Evolutionary conservation across 352 stramenopile species (phyloP).

Genomic region (Globisporangium nunn): DNA sequence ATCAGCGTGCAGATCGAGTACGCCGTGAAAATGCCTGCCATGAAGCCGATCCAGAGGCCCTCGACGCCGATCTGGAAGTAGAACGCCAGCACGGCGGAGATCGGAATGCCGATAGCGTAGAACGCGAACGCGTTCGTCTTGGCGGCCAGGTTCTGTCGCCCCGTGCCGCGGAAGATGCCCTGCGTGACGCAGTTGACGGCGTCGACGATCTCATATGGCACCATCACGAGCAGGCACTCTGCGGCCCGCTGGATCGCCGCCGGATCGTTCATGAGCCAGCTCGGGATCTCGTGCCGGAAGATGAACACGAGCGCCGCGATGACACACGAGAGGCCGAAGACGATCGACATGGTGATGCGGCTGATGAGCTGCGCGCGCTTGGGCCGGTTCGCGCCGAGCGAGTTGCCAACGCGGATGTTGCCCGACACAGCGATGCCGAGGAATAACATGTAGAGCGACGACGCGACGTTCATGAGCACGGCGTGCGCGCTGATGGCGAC

Average conservation of each 20-base stretch:
- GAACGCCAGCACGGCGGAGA: constrained; percentile 55
- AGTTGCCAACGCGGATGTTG: constrained; percentile 74
- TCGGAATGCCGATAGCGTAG: constrained; percentile 65
- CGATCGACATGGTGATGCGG: constrained; percentile 27
- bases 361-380: constrained; percentile 43
- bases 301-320: constrained; percentile 30
- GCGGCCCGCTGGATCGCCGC: constrained; percentile 33
- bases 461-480: constrained; percentile 64
- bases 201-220: constrained; percentile 62
- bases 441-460: constrained; percentile 73
- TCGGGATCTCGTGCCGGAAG: constrained; percentile 33
- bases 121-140: constrained; percentile 66
- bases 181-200: constrained; percentile 59
- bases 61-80: constrained; percentile 33
- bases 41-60: constrained; percentile 79
- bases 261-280: constrained; percentile 30
- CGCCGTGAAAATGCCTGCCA: constrained; percentile 29
- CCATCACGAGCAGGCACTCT: constrained; percentile 44
- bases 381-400: constrained; percentile 53
- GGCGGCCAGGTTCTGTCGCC: constrained; percentile 56
- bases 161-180: constrained; percentile 64
- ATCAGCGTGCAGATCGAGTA: constrained; percentile 10
- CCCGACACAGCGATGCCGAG: constrained; percentile 48
- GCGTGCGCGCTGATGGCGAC: constrained; percentile 63
- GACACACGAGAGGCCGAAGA: constrained; percentile 19